A percentile compares a stretch with the other conserved stretches of the same genome.
Conservation (phyloP, 2,329 filamentous ascomycete genomes). For the Curvularia hawaiiensis region DNA sequence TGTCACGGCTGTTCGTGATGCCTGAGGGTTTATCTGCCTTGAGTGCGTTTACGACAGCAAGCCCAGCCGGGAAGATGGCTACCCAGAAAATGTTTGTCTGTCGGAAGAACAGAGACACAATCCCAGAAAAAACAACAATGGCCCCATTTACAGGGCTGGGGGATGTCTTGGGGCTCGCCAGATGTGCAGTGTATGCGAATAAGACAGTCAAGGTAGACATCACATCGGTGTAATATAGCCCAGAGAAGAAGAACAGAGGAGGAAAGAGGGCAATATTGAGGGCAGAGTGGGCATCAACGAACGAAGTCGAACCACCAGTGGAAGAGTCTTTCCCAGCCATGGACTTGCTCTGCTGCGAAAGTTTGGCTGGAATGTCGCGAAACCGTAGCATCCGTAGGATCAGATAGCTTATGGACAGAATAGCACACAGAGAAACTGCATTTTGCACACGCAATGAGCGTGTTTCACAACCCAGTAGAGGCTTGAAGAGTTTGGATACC, state of each 20-base stretch:
- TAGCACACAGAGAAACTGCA: conserved; percentile 42
- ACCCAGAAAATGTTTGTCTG: conserved; percentile 99
- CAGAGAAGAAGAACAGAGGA: conserved; percentile 93
- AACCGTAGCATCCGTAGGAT: conserved; percentile 27
- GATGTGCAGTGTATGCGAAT: conserved; percentile 64
- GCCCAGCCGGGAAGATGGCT: conserved; percentile 72
- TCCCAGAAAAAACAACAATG: conserved; percentile 58
- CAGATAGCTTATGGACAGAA: conserved; percentile 38
- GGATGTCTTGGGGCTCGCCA: conserved; percentile 31
- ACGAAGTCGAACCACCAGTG: conserved; percentile 36
- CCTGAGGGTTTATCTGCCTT: conserved; percentile 19
- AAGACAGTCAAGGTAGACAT: conserved; percentile 79
- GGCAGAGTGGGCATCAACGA: conserved; percentile 63
- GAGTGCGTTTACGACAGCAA: conserved; percentile 39
- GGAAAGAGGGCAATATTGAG: conserved; percentile 87
- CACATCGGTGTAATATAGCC: conserved; percentile 93
- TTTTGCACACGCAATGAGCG: conserved; percentile 48
- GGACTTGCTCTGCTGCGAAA: background rate
- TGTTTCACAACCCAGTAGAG: conserved; percentile 50
- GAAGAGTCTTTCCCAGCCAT: background rate
- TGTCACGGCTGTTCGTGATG: background rate
- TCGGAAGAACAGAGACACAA: conserved; percentile 74
- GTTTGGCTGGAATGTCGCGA: conserved; percentile 5
- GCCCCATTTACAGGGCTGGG: conserved; percentile 20
- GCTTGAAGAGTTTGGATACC: conserved; percentile 46